Conservation (phyloP, 345 rosid genomes). For the Syzygium aromaticum region DNA sequence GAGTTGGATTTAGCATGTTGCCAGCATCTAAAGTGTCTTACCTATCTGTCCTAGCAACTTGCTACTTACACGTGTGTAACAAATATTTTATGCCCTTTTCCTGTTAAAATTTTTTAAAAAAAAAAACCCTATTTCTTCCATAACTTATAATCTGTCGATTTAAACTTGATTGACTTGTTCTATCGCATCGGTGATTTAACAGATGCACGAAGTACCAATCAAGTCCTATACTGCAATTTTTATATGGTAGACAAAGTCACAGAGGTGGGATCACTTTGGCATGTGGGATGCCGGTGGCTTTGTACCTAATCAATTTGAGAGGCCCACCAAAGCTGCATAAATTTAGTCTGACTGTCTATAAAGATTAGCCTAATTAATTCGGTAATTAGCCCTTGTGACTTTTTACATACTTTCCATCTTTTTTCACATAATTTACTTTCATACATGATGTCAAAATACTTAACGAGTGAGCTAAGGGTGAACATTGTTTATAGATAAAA, state of each 20-base stretch:
- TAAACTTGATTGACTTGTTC: neutral
- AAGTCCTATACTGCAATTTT: neutral
- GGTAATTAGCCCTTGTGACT: neutral
- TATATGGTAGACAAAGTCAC: neutral
- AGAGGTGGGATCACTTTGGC: neutral
- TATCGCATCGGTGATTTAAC: neutral
- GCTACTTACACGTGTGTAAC: neutral
- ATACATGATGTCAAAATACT: neutral
- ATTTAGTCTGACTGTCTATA: neutral
- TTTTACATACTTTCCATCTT: neutral
- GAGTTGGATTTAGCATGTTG: neutral
- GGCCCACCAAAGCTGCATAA: neutral
- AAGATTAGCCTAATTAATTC: neutral
- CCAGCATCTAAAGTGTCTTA: neutral
- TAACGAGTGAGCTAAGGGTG: too few relatives aligned
- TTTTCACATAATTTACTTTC: neutral
- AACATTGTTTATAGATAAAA: too few relatives aligned
- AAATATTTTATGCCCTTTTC: neutral
- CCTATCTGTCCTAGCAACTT: neutral
- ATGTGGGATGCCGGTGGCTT: neutral
- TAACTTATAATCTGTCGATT: neutral
- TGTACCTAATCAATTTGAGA: neutral
- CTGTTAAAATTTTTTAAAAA: neutral
- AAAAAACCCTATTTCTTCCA: too few relatives aligned
- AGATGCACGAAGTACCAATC: neutral